phyloP scores from a whole-genome alignment of 2,329 filamentous ascomycete genomes.

The Calonectria fujianensis region DNA sequence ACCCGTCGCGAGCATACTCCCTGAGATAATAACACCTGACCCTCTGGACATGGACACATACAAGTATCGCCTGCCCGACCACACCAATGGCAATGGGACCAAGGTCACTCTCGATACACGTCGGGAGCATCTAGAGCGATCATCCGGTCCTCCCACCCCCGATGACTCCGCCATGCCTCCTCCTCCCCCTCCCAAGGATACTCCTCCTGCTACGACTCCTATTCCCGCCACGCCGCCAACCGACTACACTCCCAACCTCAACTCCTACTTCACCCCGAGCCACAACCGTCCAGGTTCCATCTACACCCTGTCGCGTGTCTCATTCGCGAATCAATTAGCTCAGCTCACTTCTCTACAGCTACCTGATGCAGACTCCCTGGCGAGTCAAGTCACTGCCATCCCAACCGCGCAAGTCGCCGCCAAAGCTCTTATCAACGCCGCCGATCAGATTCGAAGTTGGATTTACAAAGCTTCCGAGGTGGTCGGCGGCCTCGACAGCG shows the following conservation, averaged over 20 bases:
- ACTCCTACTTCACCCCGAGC: conserved; percentile 80
- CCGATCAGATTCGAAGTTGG: conserved; percentile 95
- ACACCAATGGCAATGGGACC: conserved; percentile 80
- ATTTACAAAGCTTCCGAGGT: conserved; percentile 94
- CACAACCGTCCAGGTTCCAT: conserved; percentile 87
- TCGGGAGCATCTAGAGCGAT: conserved; percentile 74
- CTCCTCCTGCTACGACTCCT: conserved; percentile 60
- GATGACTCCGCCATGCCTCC: conserved; percentile 62
- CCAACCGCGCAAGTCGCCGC: conserved; percentile 89
- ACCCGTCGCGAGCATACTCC: conserved; percentile 62
- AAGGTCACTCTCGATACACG: conserved; percentile 76
- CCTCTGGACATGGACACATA: conserved; percentile 81
- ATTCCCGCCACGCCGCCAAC: conserved; percentile 58
- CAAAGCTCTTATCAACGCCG: conserved; percentile 87
- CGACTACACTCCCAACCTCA: conserved; percentile 70
- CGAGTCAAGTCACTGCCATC: conserved; percentile 88
- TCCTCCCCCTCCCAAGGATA: conserved; percentile 63
- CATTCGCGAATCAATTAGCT: conserved; percentile 93
- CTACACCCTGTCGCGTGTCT: conserved; percentile 93
- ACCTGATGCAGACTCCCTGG: conserved; percentile 88
- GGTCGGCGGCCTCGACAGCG: conserved; percentile 90
- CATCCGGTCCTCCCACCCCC: conserved; percentile 62
- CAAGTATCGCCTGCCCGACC: conserved; percentile 84
- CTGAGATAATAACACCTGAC: conserved; percentile 70
- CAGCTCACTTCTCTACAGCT: conserved; percentile 93